These are phyloP conservation scores for Macrolepiota albuminosa DNA, from an alignment of 768 basidiomycete genomes.

Conservation along the genomic window DNA sequence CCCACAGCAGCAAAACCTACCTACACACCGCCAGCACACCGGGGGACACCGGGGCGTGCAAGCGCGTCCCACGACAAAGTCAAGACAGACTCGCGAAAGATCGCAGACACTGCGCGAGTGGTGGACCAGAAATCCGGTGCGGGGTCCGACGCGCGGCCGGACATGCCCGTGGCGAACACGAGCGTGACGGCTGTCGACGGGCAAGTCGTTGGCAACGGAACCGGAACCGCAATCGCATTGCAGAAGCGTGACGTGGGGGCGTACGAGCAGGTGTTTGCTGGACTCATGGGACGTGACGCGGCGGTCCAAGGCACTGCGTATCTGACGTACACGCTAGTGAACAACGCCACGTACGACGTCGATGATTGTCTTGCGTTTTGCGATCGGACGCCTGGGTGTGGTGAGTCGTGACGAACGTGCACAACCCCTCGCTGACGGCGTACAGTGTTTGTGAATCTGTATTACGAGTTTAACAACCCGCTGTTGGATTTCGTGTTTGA, in stretches of 20 bases:
- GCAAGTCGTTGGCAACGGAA: constrained; percentile 19
- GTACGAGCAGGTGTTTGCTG: constrained; percentile 35
- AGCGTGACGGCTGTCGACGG: constrained; percentile 43
- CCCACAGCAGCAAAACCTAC: too few relatives aligned
- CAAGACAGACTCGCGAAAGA: constrained; percentile 15
- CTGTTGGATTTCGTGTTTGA: constrained; percentile 33
- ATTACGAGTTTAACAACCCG: constrained; percentile 43
- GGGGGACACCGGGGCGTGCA: constrained; percentile 3
- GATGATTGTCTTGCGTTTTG: constrained; percentile 39
- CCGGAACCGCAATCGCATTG: neutral
- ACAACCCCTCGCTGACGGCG: neutral
- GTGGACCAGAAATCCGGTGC: constrained; percentile 39
- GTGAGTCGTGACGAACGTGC: constrained; percentile 21
- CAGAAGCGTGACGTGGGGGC: neutral
- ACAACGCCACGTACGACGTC: constrained; percentile 41
- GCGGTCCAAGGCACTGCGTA: constrained; percentile 46
- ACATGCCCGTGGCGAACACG: constrained; percentile 31
- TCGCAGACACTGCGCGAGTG: constrained; percentile 26
- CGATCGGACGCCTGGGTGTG: constrained; percentile 31
- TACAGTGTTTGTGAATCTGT: constrained; percentile 45
- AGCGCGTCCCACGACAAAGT: neutral
- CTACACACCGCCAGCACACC: constrained; percentile 1
- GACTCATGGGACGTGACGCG: constrained; percentile 34
- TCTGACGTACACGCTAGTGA: constrained; percentile 41
- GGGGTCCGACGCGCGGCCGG: constrained; percentile 22